phyloP scores from a whole-genome alignment of 2,329 filamentous ascomycete species.

The Chalara sp. region DNA sequence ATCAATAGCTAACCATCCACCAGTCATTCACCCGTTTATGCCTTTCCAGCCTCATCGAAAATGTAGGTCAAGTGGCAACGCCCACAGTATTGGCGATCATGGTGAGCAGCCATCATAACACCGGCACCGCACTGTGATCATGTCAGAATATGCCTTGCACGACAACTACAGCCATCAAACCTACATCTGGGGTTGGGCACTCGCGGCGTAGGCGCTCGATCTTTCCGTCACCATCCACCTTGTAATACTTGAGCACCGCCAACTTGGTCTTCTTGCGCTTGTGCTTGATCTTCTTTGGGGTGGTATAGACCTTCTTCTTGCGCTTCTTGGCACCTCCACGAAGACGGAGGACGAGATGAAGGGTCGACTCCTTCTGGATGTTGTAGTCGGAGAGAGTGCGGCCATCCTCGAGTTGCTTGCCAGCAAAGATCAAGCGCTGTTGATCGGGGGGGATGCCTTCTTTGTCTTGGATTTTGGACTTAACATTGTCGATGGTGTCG shows the following conservation, averaged over 20 bases:
- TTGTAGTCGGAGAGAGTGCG: slow-evolving; percentile 99
- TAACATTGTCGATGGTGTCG: slow-evolving; percentile 99
- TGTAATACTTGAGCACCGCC: slow-evolving; percentile 99
- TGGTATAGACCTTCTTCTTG: slow-evolving; percentile 99
- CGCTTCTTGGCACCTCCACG: slow-evolving; percentile 99
- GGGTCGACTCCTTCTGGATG: slow-evolving; percentile 99
- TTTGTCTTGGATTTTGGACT: slow-evolving; percentile 98
- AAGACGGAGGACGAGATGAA: slow-evolving; percentile 95
- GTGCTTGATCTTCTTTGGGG: slow-evolving; percentile 99
- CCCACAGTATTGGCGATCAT: slow-evolving; percentile 78
- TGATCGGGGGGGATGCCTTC: slow-evolving; percentile 99
- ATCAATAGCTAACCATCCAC: slow-evolving; percentile 10
- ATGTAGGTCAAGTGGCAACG: slow-evolving; percentile 69
- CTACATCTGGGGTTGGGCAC: slow-evolving; percentile 85
- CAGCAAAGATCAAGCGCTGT: slow-evolving; percentile 99
- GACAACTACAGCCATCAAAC: slow-evolving; percentile 28
- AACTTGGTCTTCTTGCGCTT: slow-evolving; percentile 99
- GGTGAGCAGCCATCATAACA: slow-evolving; percentile 99
- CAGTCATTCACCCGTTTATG: slow-evolving; percentile 40
- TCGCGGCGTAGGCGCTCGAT: slow-evolving; percentile 98
- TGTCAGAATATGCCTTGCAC: slow-evolving; percentile 29
- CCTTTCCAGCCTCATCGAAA: slow-evolving; percentile 50
- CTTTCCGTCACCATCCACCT: slow-evolving; percentile 99
- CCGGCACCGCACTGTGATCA: slow-evolving; percentile 81
- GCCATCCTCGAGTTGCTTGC: slow-evolving; percentile 99